Evolutionary conservation across 2,329 filamentous ascomycete species (phyloP), one percentile per base, ranked within the genome.

Genomic region (Beauveria rudraprayagi): DNA sequence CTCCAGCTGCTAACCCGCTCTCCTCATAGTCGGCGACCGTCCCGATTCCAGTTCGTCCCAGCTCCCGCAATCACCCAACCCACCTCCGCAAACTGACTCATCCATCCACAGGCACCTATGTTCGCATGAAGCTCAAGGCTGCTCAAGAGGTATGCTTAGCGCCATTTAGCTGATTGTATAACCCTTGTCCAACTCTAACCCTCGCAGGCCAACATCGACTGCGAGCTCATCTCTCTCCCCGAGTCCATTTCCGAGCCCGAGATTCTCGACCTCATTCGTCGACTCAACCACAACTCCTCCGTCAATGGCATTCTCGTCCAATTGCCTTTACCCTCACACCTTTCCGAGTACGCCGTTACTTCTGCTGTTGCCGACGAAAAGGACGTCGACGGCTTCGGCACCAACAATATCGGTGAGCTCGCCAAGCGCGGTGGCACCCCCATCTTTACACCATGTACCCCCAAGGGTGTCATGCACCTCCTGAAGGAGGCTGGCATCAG

Each of bases 101-200:
- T 68, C 65, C 22, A 54, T 62, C 62, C 61, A 65, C 70, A 93
- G 90, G 88, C 71, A 97, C 93, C 57, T 99, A 99, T 89, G 93
- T 99, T 77, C 92, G 92, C 78, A 99, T 99, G 94, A 99, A 99
- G 81, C 80, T 97, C 71, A 99, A 97, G 83, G 94, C 94, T 66
- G 94, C 94, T 62, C 81, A 90, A 73, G 94, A 97, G 83, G 90
- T 92, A 79, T 68, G 77, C 43, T 24, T 14, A 28, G 26, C 24
- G 10, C 58, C 24, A 55, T 5, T 10, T 7, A 37, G 34, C 34
- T 37, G 40, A 3, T 11, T 28, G 3, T 2, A 11, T 4, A 6
- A 51, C 3, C 28, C 3, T 19, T 5, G 14, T 4, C 2, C 40
- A 22, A 3, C 26, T n/a, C 40, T 40, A 41, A 46, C 24, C 16